phyloP scores from a whole-genome alignment of 1,284 basidiomycete genomes.

The Spongispora temasekensis region DNA sequence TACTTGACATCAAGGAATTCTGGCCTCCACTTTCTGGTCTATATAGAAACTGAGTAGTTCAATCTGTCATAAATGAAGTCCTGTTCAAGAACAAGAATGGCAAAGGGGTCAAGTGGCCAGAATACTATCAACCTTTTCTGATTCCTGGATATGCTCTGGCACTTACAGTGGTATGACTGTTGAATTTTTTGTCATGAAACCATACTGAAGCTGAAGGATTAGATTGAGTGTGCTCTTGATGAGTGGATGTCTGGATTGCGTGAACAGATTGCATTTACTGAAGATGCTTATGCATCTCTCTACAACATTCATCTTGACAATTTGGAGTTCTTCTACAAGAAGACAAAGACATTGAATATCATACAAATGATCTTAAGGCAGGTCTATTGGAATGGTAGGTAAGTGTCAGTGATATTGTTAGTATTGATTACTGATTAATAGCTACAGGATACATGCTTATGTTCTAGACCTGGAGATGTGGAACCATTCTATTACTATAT shows the following conservation, averaged over 20 bases:
- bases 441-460: too few relatives aligned
- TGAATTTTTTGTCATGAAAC: neutral
- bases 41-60: neutral
- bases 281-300: neutral
- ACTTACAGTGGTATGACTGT: neutral
- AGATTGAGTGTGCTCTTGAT: neutral
- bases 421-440: too few relatives aligned
- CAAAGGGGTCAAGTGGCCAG: too few relatives aligned
- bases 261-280: neutral
- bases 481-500: too few relatives aligned
- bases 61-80: neutral
- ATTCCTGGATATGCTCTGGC: neutral
- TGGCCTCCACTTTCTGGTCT: neutral
- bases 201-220: neutral
- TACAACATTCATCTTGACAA: neutral
- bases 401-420: neutral
- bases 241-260: neutral
- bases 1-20: neutral
- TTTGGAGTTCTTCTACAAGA: neutral
- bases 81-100: neutral
- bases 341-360: neutral
- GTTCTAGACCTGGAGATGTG: too few relatives aligned
- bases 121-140: neutral
- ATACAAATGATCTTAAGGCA: neutral
- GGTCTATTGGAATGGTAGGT: neutral